Evolutionary conservation across 2,329 filamentous ascomycete genomes (phyloP), one percentile per base, ranked within the genome.

Genomic region (Curvularia eragrostidis): DNA sequence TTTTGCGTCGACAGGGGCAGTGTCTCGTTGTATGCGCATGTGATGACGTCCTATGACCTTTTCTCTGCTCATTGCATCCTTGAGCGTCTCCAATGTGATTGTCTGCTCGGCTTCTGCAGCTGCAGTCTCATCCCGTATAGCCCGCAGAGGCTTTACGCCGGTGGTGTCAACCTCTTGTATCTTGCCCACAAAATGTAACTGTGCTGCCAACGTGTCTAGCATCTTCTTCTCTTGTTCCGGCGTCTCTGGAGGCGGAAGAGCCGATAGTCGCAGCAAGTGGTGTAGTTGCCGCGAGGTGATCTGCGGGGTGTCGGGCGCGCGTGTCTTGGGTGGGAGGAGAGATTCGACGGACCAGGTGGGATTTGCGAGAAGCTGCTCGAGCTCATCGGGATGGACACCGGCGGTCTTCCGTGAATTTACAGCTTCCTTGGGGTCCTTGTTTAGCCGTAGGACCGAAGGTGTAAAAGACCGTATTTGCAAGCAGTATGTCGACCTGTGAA

Each of bases 161-260:
- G 82, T 78, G 0, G 91, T 93, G 74, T 96, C 85, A 48, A 97
- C 89, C 43, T 83, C 81, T 71, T 96, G 93, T 19, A 98, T 88
- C 61, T 92, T 87, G 60, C 86, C 88, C n/a, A 98, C 93, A 72
- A 99, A 99, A 70, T 90, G 89, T 0, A 99, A 85, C 73, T 99
- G 95, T 30, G 90, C 87, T 51, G 88, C 84, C 1, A 99, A 83
- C 1, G 89, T 93, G 21, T 84, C 73, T 3, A 96, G 83, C 86
- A 97, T 91, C 24, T 82, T 78, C 0, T 80, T 69, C 74, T 96
- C 89, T 67, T 93, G 88, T 50, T 81, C 81, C 1, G 80, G 64
- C 1, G 82, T 82, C 18, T 82, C 78, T 0, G 94, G 93, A 1
- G 84, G 83, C 0, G 94, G 93, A 0, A 99, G 88, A 13, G 94